These are phyloP conservation scores for Penicillium paxilli DNA, from an alignment of 495 filamentous ascomycete genomes.

Conservation along the genomic window DNA sequence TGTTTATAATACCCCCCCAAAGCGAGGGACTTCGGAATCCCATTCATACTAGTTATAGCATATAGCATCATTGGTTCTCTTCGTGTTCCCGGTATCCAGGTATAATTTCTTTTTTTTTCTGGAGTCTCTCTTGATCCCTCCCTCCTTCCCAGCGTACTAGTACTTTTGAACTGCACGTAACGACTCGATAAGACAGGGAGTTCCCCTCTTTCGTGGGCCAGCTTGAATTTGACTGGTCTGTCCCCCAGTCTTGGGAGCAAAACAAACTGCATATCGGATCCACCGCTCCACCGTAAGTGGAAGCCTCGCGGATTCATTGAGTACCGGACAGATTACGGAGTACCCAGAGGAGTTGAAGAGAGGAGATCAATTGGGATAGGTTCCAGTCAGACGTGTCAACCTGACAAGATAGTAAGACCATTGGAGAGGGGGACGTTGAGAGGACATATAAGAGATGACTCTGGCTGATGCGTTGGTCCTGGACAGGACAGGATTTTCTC, in stretches of 20 bases:
- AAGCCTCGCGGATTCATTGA: background rate
- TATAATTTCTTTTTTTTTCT: background rate
- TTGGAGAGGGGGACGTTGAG: background rate
- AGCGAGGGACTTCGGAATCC: background rate
- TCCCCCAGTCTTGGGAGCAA: constrained; percentile 8
- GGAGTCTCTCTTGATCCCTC: background rate
- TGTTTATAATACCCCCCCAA: background rate
- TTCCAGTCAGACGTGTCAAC: background rate
- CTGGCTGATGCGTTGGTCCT: too few species aligned
- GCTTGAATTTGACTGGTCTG: background rate
- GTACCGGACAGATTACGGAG: background rate
- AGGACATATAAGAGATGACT: background rate
- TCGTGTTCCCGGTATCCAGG: too few species aligned
- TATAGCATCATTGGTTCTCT: too few species aligned
- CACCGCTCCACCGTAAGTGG: constrained; percentile 26
- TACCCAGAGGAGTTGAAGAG: background rate
- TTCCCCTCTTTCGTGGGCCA: constrained; percentile 4
- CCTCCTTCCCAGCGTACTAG: background rate
- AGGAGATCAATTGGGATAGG: background rate
- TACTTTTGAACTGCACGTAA: constrained; percentile 1
- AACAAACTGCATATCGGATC: constrained; percentile 34
- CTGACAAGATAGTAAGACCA: background rate
- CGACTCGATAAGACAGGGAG: background rate
- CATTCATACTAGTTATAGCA: background rate
- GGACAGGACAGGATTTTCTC: constrained; percentile 1